These are phyloP conservation scores for Stemphylium lycopersici DNA, from an alignment of 2,329 filamentous ascomycete genomes.

Conservation along the genomic window DNA sequence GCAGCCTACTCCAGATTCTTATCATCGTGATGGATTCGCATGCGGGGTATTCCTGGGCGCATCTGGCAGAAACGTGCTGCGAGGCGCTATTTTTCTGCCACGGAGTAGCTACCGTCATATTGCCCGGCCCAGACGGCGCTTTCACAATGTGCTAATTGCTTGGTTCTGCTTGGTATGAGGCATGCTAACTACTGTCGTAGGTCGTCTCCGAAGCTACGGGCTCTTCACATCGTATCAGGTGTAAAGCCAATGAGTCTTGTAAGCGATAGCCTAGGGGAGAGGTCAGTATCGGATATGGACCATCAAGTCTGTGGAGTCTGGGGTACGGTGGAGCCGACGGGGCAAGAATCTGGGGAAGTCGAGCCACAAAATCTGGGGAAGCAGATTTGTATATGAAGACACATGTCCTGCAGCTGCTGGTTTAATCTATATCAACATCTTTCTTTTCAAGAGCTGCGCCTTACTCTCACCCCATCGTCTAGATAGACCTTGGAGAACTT, in stretches of 20 bases:
- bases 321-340: conserved; percentile 18
- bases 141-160: background rate
- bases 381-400: conserved; percentile 14
- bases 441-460: background rate
- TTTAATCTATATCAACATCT: background rate
- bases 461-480: background rate
- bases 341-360: conserved; percentile 17
- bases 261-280: background rate
- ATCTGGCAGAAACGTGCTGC: background rate
- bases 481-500: background rate
- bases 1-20: conserved; percentile 3
- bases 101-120: conserved; percentile 11
- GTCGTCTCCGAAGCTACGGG: conserved; percentile 12
- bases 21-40: background rate
- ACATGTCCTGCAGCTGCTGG: background rate
- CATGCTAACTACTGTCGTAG: conserved; percentile 3
- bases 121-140: conserved; percentile 4
- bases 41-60: conserved; percentile 12
- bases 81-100: background rate
- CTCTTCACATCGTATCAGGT: background rate
- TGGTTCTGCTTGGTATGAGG: background rate
- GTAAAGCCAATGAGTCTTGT: background rate
- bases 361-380: conserved; percentile 6
- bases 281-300: conserved; percentile 3
- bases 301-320: conserved; percentile 11